Percentiles rank a stretch among this genome's conserved stretches.
Evolutionary conservation across 306 rosid genomes (phyloP).

Genomic region (Nissolia schottii): DNA sequence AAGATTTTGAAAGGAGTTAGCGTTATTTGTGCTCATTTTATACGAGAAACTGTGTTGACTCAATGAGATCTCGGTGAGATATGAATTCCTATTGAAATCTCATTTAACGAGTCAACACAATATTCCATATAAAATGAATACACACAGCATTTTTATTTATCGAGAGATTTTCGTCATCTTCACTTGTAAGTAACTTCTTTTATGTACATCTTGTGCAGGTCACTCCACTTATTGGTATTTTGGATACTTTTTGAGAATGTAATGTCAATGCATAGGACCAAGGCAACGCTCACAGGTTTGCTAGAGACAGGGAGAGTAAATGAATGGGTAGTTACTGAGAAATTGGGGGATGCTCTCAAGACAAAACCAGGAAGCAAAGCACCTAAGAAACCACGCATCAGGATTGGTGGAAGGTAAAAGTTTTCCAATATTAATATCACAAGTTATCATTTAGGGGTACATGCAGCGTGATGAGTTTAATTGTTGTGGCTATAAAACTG

Average conservation of each 20-base stretch:
- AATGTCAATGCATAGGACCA: constrained; percentile 92
- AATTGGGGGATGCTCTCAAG: constrained; percentile 87
- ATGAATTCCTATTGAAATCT: no score
- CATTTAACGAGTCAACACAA: no score
- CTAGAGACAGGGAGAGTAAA: constrained; percentile 78
- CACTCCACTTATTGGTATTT: constrained; percentile 73
- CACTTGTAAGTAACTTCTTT: neutral
- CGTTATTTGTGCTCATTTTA: no score
- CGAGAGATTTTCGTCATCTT: neutral
- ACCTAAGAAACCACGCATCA: constrained; percentile 45
- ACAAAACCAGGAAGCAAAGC: constrained; percentile 55
- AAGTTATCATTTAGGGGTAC: no score
- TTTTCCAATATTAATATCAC: neutral
- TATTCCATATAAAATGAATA: no score
- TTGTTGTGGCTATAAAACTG: no score
- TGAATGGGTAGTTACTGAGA: constrained; percentile 95
- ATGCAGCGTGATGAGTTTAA: no score
- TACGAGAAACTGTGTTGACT: no score
- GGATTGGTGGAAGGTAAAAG: constrained; percentile 63
- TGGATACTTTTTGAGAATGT: constrained; percentile 95
- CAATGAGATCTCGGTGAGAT: no score
- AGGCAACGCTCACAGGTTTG: constrained; percentile 82
- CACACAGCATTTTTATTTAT: no score
- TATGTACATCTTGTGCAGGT: constrained; percentile 42
- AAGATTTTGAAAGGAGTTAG: neutral